Percentiles rank a stretch among this genome's conserved stretches.
These are phyloP conservation scores for Mollisia scopiformis DNA, from an alignment of 2,329 filamentous ascomycete genomes.

Conservation along the genomic window DNA sequence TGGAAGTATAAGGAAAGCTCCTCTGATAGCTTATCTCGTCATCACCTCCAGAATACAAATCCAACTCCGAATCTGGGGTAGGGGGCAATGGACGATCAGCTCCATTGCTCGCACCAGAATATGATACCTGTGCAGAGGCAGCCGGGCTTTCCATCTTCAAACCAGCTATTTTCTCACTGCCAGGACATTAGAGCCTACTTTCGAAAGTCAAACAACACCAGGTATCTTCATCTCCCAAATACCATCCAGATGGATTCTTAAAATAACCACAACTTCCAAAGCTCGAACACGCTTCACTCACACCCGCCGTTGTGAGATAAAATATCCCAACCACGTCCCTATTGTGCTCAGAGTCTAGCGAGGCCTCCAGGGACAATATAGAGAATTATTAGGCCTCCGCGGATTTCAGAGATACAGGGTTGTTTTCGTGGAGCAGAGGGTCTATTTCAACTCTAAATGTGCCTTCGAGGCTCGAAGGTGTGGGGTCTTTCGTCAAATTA, in stretches of 20 bases:
- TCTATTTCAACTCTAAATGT: too few relatives aligned
- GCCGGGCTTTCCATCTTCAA: not conserved
- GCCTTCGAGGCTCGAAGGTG: not conserved
- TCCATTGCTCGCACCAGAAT: not conserved
- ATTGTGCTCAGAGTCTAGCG: not conserved
- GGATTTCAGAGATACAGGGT: too few relatives aligned
- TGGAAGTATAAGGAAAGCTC: not conserved
- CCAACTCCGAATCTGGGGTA: slow-evolving; percentile 1
- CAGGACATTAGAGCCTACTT: not conserved
- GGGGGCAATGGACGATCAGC: slow-evolving; percentile 13
- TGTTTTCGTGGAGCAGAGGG: too few relatives aligned
- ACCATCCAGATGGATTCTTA: not conserved
- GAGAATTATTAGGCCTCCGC: not conserved
- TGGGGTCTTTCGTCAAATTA: not conserved
- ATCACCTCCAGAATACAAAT: not conserved
- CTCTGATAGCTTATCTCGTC: too few relatives aligned
- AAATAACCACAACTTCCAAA: not conserved
- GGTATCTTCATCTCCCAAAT: not conserved
- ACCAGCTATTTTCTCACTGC: not conserved
- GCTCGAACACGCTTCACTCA: not conserved
- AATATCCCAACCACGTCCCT: too few relatives aligned
- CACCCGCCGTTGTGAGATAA: too few relatives aligned
- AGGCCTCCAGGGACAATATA: not conserved
- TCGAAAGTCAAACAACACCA: not conserved
- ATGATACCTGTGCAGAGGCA: not conserved